Percentiles rank a stretch among this genome's conserved stretches.
Evolutionary conservation across 1,139 yeast species (phyloP).

Genomic region (Geotrichum aggregatum): DNA sequence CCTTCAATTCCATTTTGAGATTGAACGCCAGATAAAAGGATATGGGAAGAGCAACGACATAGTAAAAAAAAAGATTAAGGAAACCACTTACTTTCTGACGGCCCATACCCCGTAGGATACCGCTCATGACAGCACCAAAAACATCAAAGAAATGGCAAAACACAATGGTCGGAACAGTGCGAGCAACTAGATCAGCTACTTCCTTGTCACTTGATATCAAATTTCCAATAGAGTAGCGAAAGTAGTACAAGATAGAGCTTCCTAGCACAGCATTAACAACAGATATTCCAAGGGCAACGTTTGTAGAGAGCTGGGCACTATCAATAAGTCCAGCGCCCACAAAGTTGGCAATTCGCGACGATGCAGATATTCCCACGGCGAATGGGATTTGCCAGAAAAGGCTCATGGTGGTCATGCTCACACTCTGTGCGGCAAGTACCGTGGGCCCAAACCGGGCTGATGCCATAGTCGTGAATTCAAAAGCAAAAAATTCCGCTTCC

Average conservation of each 20-base stretch:
- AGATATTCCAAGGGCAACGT: slow-evolving; percentile 58
- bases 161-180: slow-evolving; percentile 69
- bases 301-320: slow-evolving; percentile 62
- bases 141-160: slow-evolving; percentile 75
- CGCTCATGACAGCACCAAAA: slow-evolving; percentile 76
- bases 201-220: slow-evolving; percentile 67
- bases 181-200: slow-evolving; percentile 49
- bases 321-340: slow-evolving; percentile 70
- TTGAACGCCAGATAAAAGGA: slow-evolving; percentile 61
- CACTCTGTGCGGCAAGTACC: slow-evolving; percentile 84
- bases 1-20: slow-evolving; percentile 52
- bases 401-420: slow-evolving; percentile 75
- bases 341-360: slow-evolving; percentile 83
- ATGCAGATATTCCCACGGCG: slow-evolving; percentile 80
- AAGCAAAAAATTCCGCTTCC: slow-evolving; percentile 78
- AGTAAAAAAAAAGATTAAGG: slow-evolving; percentile 73
- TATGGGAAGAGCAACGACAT: slow-evolving; percentile 64
- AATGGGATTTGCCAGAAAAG: slow-evolving; percentile 81
- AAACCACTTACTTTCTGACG: slow-evolving; percentile 78
- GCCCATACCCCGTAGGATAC: slow-evolving; percentile 83
- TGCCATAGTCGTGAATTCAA: slow-evolving; percentile 66
- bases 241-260: slow-evolving; percentile 49
- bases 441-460: slow-evolving; percentile 78
- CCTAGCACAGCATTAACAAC: slow-evolving; percentile 55
- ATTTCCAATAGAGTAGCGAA: slow-evolving; percentile 55